phyloP scores from a whole-genome alignment of 164 flowering plant species.

The Umbilicus rupestris region DNA sequence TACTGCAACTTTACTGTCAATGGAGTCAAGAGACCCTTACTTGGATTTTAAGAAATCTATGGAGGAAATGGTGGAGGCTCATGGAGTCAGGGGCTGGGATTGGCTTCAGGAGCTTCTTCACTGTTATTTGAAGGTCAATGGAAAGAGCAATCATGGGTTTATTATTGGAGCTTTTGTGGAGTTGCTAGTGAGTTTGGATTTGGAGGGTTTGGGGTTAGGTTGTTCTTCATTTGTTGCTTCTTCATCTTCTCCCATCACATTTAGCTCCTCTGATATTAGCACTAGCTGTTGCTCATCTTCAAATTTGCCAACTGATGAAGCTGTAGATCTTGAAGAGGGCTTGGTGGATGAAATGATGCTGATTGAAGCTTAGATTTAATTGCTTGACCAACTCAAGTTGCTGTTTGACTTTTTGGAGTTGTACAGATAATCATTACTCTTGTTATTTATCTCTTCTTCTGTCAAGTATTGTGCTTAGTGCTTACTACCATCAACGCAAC shows the following conservation, averaged over 20 bases:
- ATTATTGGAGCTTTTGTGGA: slow-evolving; percentile 77
- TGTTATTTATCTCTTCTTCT: no score
- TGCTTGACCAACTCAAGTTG: background rate
- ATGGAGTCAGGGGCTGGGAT: slow-evolving; percentile 60
- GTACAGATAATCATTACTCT: no score
- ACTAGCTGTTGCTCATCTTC: slow-evolving; percentile 22
- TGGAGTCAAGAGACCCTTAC: slow-evolving; percentile 69
- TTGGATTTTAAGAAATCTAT: slow-evolving; percentile 65
- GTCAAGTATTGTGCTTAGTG: no score
- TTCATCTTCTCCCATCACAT: slow-evolving; percentile 21
- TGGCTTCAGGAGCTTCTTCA: slow-evolving; percentile 53
- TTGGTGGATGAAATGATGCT: background rate
- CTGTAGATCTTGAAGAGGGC: background rate
- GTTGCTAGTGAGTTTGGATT: slow-evolving; percentile 37
- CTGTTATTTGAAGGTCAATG: slow-evolving; percentile 68
- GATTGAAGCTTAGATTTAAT: background rate
- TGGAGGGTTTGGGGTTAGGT: slow-evolving; percentile 15
- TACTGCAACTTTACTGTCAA: slow-evolving; percentile 33
- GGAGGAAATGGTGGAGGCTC: slow-evolving; percentile 84
- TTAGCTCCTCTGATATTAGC: slow-evolving; percentile 12
- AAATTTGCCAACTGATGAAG: slow-evolving; percentile 13
- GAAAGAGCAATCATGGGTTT: slow-evolving; percentile 46
- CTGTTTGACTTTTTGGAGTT: no score
- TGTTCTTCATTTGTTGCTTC: slow-evolving; percentile 16
- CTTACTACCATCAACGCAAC: no score